These are phyloP conservation scores for Xylariaceae sp. DNA, from an alignment of 2,329 filamentous ascomycete genomes.

Conservation along the genomic window DNA sequence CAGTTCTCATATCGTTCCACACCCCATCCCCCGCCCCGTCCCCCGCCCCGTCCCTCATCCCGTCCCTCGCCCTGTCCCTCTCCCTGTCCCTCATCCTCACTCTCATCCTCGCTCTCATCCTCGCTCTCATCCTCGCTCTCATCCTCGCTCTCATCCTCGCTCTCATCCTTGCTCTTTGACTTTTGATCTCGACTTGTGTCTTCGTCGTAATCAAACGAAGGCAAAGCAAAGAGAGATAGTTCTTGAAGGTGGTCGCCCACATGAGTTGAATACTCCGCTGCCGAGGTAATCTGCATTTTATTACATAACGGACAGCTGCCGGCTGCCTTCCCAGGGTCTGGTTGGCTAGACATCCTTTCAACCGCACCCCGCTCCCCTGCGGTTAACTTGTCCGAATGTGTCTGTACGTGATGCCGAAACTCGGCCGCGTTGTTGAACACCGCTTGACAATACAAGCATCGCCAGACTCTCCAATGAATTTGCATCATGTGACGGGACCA, in stretches of 20 bases:
- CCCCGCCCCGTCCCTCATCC: no score
- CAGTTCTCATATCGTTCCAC: no score
- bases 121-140: no score
- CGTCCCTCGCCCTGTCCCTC: no score
- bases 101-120: no score
- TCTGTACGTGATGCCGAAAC: background rate
- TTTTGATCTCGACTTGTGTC: no score
- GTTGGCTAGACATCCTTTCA: background rate
- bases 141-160: no score
- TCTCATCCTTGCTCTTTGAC: no score
- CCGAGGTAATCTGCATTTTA: background rate
- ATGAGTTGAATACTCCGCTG: slow-evolving; percentile 1
- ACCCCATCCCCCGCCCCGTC: no score
- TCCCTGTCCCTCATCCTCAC: no score
- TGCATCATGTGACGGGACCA: slow-evolving; percentile 6
- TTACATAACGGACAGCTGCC: slow-evolving; percentile 3
- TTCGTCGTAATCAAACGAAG: no score
- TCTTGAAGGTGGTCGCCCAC: slow-evolving; percentile 7
- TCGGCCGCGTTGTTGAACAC: background rate
- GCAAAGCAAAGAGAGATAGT: slow-evolving; percentile 5
- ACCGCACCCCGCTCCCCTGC: background rate
- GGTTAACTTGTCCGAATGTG: no score
- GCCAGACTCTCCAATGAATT: slow-evolving; percentile 7
- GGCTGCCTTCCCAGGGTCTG: background rate
- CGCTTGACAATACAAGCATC: background rate